Percentiles rank a stretch among this genome's conserved stretches.
These are phyloP conservation scores for Penicillium canescens DNA, from an alignment of 495 filamentous ascomycete genomes.

Conservation along the genomic window DNA sequence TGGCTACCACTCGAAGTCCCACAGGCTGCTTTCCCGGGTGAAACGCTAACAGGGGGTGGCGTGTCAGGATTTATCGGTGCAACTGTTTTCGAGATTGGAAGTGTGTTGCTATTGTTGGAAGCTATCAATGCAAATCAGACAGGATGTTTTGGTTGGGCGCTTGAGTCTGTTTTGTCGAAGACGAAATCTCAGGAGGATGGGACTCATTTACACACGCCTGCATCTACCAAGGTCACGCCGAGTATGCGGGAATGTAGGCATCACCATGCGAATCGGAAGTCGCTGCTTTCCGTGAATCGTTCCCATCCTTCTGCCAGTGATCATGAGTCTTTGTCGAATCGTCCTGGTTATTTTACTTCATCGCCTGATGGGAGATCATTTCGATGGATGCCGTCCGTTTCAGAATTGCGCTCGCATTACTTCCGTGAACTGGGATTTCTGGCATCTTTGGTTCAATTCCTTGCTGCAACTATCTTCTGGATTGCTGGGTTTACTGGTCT, in stretches of 20 bases:
- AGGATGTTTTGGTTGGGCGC: constrained; percentile 72
- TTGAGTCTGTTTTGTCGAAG: constrained; percentile 49
- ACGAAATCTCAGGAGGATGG: constrained; percentile 26
- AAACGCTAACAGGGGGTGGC: constrained; percentile 54
- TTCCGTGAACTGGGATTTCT: constrained; percentile 68
- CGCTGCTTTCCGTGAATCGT: constrained; percentile 35
- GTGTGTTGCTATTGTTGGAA: constrained; percentile 64
- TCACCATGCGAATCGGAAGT: constrained; percentile 55
- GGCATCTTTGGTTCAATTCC: constrained; percentile 59
- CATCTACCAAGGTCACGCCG: constrained; percentile 25
- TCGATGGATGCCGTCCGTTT: constrained; percentile 60
- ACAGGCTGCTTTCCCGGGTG: constrained; percentile 53
- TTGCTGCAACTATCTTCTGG: constrained; percentile 65
- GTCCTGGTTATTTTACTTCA: constrained; percentile 12
- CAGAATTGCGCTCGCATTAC: constrained; percentile 62
- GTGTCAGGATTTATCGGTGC: constrained; percentile 70
- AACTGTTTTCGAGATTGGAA: constrained; percentile 67
- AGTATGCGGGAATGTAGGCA: constrained; percentile 45
- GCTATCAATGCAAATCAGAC: constrained; percentile 66
- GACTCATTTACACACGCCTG: neutral
- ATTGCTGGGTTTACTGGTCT: constrained; percentile 66
- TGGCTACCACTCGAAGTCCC: constrained; percentile 61
- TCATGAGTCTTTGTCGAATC: neutral
- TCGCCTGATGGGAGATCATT: constrained; percentile 38
- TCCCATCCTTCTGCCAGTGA: neutral